Evolutionary conservation across 306 rosid genomes (phyloP).

Genomic region (Elaeagnus macrophylla): DNA sequence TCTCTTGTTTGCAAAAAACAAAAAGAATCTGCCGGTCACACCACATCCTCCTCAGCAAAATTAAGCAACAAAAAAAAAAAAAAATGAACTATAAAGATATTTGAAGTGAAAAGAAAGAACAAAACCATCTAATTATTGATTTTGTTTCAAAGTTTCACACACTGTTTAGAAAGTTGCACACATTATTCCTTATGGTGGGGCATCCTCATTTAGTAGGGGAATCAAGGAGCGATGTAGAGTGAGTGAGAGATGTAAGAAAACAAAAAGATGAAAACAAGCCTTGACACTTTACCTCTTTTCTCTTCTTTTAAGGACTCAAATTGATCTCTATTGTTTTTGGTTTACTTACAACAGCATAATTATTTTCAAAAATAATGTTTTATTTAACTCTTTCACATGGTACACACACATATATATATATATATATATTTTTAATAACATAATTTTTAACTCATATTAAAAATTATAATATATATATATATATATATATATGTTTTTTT

Average conservation of each 20-base stretch:
- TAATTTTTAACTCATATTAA: too few species aligned
- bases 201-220: conserved; percentile 47
- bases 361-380: too few species aligned
- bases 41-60: conserved; percentile 29
- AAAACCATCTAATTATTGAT: too few species aligned
- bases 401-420: too few species aligned
- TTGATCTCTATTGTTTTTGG: conserved; percentile 56
- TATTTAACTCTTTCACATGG: too few species aligned
- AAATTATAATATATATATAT: too few species aligned
- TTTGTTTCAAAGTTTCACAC: conserved; percentile 28
- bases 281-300: conserved; percentile 82
- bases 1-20: conserved; percentile 59
- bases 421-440: too few species aligned
- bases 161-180: conserved; percentile 48
- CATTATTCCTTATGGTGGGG: conserved; percentile 61
- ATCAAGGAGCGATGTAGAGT: conserved; percentile 35
- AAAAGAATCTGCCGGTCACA: conserved; percentile 82
- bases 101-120: background rate
- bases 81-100: conserved; percentile 11
- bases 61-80: conserved; percentile 11
- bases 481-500: too few species aligned
- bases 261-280: conserved; percentile 86
- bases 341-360: too few species aligned
- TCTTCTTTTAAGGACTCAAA: conserved; percentile 77
- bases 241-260: conserved; percentile 44